Evolutionary conservation across 2,329 filamentous ascomycete genomes (phyloP).

Genomic region (Trematosphaeria pertusa): DNA sequence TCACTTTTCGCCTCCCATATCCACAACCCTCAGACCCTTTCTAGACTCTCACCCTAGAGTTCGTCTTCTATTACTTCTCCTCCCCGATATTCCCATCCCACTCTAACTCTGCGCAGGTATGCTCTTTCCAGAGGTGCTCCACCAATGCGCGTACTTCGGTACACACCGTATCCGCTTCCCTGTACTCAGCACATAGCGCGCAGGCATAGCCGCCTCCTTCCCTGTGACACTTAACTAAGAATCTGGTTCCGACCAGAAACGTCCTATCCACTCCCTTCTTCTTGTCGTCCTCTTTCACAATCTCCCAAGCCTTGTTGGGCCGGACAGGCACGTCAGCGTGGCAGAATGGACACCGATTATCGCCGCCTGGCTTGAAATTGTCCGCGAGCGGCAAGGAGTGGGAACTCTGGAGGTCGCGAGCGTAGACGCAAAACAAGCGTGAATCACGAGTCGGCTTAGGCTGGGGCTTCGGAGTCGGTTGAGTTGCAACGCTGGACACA

Average conservation of each 20-base stretch:
- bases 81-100: conserved; percentile 36
- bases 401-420: conserved; percentile 36
- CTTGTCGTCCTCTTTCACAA: conserved; percentile 22
- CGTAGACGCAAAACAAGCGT: conserved; percentile 41
- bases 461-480: conserved; percentile 3
- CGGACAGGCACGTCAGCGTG: conserved; percentile 25
- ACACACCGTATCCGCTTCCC: conserved; percentile 37
- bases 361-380: conserved; percentile 29
- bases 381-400: conserved; percentile 28
- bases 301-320: conserved; percentile 39
- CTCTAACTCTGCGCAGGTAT: conserved; percentile 34
- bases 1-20: too few relatives aligned
- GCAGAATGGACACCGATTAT: conserved; percentile 39
- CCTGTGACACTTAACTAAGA: conserved; percentile 42
- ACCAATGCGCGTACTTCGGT: conserved; percentile 30
- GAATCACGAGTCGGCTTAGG: conserved; percentile 8
- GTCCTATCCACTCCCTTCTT: not conserved
- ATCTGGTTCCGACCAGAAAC: conserved; percentile 37
- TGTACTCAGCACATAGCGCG: conserved; percentile 33
- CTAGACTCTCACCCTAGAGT: too few relatives aligned
- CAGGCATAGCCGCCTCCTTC: conserved; percentile 39
- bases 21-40: too few relatives aligned
- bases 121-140: conserved; percentile 44
- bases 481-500: conserved; percentile 12
- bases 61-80: conserved; percentile 1